These are phyloP conservation scores for Omphalea diandra DNA, from an alignment of 441 rosid genomes.

Conservation along the genomic window DNA sequence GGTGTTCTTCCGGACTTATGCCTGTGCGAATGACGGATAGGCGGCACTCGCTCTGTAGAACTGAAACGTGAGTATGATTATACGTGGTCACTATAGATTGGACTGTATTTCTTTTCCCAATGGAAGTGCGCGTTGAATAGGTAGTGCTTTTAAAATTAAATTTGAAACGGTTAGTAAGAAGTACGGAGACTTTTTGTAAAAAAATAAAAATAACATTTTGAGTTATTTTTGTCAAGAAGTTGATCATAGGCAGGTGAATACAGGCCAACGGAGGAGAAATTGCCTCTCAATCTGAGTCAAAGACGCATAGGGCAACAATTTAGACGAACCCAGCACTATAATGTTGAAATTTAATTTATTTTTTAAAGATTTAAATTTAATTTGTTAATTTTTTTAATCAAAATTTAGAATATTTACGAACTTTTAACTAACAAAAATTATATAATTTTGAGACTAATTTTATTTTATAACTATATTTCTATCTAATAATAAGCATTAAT, in stretches of 20 bases:
- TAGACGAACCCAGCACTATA: too few relatives aligned
- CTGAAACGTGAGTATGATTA: not conserved
- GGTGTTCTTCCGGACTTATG: not conserved
- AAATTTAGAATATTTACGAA: too few relatives aligned
- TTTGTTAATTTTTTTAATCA: too few relatives aligned
- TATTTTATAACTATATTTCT: too few relatives aligned
- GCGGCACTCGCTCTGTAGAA: not conserved
- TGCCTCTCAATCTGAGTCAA: not conserved
- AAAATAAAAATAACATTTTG: not conserved
- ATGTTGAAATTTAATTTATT: too few relatives aligned
- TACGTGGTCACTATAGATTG: not conserved
- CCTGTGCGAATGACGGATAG: not conserved
- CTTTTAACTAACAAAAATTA: too few relatives aligned
- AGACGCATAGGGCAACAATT: too few relatives aligned
- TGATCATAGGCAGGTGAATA: not conserved
- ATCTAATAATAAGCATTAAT: too few relatives aligned
- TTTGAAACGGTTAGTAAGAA: constrained; percentile 19
- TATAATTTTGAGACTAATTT: too few relatives aligned
- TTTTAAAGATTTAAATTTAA: too few relatives aligned
- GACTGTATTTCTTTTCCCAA: not conserved
- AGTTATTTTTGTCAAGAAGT: not conserved
- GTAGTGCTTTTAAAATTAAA: not conserved
- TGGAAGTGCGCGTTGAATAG: not conserved
- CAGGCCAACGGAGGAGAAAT: not conserved
- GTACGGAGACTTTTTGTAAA: not conserved